phyloP scores from a whole-genome alignment of 1,284 basidiomycete genomes.

The Fomitopsis betulina region DNA sequence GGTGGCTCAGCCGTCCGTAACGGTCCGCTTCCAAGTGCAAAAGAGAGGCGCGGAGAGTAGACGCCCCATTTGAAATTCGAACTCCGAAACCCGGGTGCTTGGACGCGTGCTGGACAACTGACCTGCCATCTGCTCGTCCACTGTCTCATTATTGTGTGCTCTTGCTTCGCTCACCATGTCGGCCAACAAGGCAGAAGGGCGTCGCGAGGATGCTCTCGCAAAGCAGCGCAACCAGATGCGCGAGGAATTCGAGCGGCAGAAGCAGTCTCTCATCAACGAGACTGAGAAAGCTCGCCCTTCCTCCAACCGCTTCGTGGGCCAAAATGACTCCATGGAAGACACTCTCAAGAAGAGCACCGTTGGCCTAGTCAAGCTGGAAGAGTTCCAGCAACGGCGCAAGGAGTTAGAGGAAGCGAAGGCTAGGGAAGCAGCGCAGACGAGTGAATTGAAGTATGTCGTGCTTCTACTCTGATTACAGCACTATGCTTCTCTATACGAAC shows the following conservation, averaged over 20 bases:
- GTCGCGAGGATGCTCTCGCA: constrained; percentile 72
- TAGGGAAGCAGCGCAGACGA: constrained; percentile 80
- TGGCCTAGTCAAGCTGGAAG: constrained; percentile 89
- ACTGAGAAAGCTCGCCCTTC: constrained; percentile 83
- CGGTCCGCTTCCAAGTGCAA: background rate
- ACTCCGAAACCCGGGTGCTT: background rate
- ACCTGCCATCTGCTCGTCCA: background rate
- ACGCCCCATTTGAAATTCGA: background rate
- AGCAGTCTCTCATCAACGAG: constrained; percentile 76
- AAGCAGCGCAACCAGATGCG: constrained; percentile 81
- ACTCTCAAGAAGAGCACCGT: constrained; percentile 90
- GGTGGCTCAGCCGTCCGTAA: background rate
- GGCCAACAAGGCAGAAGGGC: constrained; percentile 65
- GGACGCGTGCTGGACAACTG: background rate
- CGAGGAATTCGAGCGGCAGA: constrained; percentile 88
- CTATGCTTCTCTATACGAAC: constrained; percentile 24
- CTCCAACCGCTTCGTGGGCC: constrained; percentile 85
- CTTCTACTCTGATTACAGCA: constrained; percentile 14
- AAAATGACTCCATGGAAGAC: constrained; percentile 95
- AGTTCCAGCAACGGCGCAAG: constrained; percentile 86
- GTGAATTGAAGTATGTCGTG: constrained; percentile 77
- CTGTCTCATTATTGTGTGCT: background rate
- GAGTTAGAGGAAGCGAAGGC: constrained; percentile 92
- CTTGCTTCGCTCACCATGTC: constrained; percentile 42
- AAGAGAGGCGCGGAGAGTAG: background rate